These are phyloP conservation scores for Parascedosporium putredinis DNA, from an alignment of 2,329 filamentous ascomycete species.

Conservation along the genomic window DNA sequence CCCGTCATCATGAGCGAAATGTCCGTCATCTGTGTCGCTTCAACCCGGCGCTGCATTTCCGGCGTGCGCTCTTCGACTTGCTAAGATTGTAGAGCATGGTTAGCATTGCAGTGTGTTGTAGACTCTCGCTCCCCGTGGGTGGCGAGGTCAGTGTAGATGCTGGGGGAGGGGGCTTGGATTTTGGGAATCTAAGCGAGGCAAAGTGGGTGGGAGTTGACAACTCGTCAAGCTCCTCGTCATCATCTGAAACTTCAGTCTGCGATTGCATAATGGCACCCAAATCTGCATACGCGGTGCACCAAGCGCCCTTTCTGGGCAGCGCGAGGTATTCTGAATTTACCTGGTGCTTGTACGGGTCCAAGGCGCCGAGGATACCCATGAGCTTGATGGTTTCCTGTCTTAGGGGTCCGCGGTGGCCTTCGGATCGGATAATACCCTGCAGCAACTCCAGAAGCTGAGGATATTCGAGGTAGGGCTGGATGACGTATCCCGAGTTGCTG, in stretches of 20 bases:
- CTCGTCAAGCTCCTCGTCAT: background rate
- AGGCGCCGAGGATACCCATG: constrained; percentile 85
- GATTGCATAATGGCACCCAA: background rate
- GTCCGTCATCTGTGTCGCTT: constrained; percentile 66
- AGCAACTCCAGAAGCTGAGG: constrained; percentile 86
- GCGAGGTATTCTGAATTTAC: constrained; percentile 21
- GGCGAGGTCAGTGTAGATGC: background rate
- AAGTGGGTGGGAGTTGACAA: background rate
- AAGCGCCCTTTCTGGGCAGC: background rate
- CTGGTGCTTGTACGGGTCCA: constrained; percentile 94
- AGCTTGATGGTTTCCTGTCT: constrained; percentile 93
- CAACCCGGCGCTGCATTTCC: constrained; percentile 60
- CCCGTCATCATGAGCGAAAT: constrained; percentile 98
- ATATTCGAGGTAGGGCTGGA: constrained; percentile 89
- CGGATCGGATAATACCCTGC: constrained; percentile 87
- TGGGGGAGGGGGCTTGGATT: background rate
- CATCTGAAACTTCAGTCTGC: background rate
- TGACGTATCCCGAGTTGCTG: constrained; percentile 95
- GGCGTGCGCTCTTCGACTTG: constrained; percentile 85
- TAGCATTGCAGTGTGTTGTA: background rate
- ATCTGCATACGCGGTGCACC: background rate
- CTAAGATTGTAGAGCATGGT: constrained; percentile 18
- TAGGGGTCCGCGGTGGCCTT: constrained; percentile 70
- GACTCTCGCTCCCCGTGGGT: too few species aligned
- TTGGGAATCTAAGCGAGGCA: background rate